Evolutionary conservation across 768 basidiomycete species (phyloP).

Genomic region (Imleria badia): DNA sequence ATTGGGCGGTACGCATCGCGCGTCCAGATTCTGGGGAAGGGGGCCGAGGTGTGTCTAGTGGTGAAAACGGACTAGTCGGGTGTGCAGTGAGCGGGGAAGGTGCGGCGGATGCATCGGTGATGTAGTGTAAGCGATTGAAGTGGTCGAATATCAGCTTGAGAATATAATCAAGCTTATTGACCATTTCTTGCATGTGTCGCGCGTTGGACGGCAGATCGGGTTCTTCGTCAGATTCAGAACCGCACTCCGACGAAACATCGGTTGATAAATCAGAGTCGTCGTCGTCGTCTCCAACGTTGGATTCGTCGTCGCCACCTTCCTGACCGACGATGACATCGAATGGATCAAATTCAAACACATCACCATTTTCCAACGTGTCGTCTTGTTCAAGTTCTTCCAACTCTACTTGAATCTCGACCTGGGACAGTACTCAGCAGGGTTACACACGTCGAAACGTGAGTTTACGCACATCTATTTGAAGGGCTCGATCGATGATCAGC

Average conservation of each 20-base stretch:
- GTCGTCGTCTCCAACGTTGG: constrained; percentile 53
- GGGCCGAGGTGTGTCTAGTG: constrained; percentile 25
- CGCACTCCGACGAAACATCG: constrained; percentile 74
- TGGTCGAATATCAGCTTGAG: constrained; percentile 84
- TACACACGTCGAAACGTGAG: not conserved
- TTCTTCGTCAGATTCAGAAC: constrained; percentile 43
- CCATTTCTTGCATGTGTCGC: constrained; percentile 80
- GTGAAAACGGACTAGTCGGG: constrained; percentile 10
- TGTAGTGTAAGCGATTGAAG: constrained; percentile 53
- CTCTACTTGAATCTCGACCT: constrained; percentile 98
- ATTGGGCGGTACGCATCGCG: constrained; percentile 57
- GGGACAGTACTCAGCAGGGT: not conserved
- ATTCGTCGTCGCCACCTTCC: constrained; percentile 59
- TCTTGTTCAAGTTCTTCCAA: constrained; percentile 85
- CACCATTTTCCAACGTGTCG: constrained; percentile 49
- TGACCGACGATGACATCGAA: constrained; percentile 85
- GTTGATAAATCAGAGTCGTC: constrained; percentile 55
- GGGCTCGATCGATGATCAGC: constrained; percentile 88
- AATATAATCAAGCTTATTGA: constrained; percentile 88
- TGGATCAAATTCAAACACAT: constrained; percentile 76
- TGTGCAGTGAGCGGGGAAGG: constrained; percentile 4
- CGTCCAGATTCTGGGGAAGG: constrained; percentile 36
- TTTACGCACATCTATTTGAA: constrained; percentile 86
- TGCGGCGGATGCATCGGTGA: constrained; percentile 23
- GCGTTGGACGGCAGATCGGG: constrained; percentile 48